phyloP scores from a whole-genome alignment of 176 grass and related monocot genomes.

The Otatea glauca region DNA sequence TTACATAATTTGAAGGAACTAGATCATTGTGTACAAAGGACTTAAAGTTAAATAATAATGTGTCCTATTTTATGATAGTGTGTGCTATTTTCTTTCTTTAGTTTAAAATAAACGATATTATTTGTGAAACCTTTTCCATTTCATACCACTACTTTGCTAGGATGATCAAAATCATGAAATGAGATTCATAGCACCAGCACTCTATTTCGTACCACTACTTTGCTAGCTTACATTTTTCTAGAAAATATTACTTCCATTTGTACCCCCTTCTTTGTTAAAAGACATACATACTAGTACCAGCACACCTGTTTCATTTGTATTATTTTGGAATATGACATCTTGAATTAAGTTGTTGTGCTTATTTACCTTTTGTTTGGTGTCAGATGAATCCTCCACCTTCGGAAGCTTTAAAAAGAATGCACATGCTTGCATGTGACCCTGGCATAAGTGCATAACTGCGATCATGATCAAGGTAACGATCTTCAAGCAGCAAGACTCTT shows the following conservation, averaged over 20 bases:
- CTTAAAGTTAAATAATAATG: background rate
- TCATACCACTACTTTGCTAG: constrained; percentile 24
- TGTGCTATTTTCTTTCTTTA: constrained; percentile 5
- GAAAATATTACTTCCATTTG: constrained; percentile 22
- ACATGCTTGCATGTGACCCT: no score
- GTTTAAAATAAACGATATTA: constrained; percentile 6
- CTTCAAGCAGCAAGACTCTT: constrained; percentile 25
- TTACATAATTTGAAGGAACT: constrained; percentile 20
- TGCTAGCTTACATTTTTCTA: background rate
- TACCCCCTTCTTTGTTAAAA: background rate
- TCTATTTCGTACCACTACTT: constrained; percentile 1
- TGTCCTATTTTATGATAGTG: no score
- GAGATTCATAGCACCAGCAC: background rate
- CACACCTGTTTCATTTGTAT: background rate
- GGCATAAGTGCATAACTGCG: constrained; percentile 30
- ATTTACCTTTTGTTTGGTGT: no score
- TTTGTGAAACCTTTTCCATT: background rate
- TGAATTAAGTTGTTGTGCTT: no score
- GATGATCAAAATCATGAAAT: constrained; percentile 1
- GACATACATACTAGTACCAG: background rate
- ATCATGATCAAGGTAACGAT: constrained; percentile 94
- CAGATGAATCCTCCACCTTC: no score
- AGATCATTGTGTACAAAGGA: background rate
- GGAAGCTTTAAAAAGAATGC: no score
- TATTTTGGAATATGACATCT: no score